Evolutionary conservation across 768 basidiomycete species (phyloP), one percentile per base, ranked within the genome.

Genomic region (Pilatotrama ljubarskyi): DNA sequence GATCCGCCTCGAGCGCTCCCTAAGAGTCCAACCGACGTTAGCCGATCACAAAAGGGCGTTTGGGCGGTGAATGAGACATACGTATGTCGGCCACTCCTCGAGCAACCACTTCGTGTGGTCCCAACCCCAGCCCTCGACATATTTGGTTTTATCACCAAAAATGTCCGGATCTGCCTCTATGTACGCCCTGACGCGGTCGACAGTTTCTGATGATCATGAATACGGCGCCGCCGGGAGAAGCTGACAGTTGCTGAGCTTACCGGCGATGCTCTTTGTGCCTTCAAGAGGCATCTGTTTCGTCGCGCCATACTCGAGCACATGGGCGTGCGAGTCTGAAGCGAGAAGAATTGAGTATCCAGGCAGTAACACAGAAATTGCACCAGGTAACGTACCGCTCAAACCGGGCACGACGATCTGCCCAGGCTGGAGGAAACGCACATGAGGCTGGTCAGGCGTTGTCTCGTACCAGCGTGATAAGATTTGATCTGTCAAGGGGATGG

Each of bases 91-190:
- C 80, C 87, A 93, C 20, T 76, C 74, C 29, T 76, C 72, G 18
- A 70, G 70, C 8, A 80, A 75, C 89, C 89, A 91, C 53, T 80
- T 74, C 1, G 92, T 95, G 72, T 96, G 95, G 71, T 96, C 91
- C 93, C 95, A 96, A 1, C 94, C 95, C 69, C 89, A 84, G 2
- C 93, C 93, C 55, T 85, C 81, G 15, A 96, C 80, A 71, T 86
- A 85, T 63, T 79, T 81, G 20, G 81, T 77, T 14, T 75, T 80
- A 69, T 92, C 81, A 18, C 76, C 74, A 20, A 76, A 70, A n/a
- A 88, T 72, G 41, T 86, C 85, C 0, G 81, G 81, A 61, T 84
- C 80, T 9, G 77, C 71, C 11, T 84, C 71, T 54, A 93, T 84
- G 71, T 84, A 88, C 20, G 80, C 69, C 51, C 80, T 79, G 37